Evolutionary conservation across 768 basidiomycete species (phyloP).

Genomic region (Podaxis mareebaensis): DNA sequence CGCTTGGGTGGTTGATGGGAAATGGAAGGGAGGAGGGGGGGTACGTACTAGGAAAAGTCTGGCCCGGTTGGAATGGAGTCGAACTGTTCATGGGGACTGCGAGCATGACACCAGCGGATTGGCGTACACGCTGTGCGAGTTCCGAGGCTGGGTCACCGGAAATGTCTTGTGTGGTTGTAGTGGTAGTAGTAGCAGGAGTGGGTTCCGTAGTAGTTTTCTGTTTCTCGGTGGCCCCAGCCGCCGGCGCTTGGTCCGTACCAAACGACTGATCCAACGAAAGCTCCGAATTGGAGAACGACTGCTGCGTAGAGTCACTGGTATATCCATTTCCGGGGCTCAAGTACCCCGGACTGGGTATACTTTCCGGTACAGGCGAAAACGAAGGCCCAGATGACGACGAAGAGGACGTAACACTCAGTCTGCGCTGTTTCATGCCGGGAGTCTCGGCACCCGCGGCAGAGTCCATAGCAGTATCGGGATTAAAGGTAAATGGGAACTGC

Average conservation of each 20-base stretch:
- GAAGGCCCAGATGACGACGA: slow-evolving; percentile 58
- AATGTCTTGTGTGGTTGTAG: background rate
- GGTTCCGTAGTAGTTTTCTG: slow-evolving; percentile 10
- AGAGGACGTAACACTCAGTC: slow-evolving; percentile 56
- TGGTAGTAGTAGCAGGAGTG: slow-evolving; percentile 12
- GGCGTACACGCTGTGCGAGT: slow-evolving; percentile 48
- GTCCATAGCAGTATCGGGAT: slow-evolving; percentile 23
- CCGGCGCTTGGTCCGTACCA: too few relatives aligned
- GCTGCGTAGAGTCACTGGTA: slow-evolving; percentile 25
- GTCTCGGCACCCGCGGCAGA: slow-evolving; percentile 27
- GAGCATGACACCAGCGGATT: slow-evolving; percentile 59
- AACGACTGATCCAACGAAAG: background rate
- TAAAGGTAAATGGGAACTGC: slow-evolving; percentile 45
- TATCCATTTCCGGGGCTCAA: slow-evolving; percentile 18
- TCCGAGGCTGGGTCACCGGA: slow-evolving; percentile 37
- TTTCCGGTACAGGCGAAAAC: slow-evolving; percentile 49
- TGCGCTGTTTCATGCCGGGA: slow-evolving; percentile 33
- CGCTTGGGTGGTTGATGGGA: background rate
- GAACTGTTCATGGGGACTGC: slow-evolving; percentile 41
- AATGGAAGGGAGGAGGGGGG: slow-evolving; percentile 10
- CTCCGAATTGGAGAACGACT: slow-evolving; percentile 16
- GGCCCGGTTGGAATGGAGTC: slow-evolving; percentile 32
- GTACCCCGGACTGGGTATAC: slow-evolving; percentile 26
- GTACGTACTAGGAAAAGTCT: slow-evolving; percentile 23
- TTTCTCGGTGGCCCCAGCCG: too few relatives aligned